Evolutionary conservation across 805 yeast species (phyloP).

Genomic region (Sugiyamaella qingdaonensis): DNA sequence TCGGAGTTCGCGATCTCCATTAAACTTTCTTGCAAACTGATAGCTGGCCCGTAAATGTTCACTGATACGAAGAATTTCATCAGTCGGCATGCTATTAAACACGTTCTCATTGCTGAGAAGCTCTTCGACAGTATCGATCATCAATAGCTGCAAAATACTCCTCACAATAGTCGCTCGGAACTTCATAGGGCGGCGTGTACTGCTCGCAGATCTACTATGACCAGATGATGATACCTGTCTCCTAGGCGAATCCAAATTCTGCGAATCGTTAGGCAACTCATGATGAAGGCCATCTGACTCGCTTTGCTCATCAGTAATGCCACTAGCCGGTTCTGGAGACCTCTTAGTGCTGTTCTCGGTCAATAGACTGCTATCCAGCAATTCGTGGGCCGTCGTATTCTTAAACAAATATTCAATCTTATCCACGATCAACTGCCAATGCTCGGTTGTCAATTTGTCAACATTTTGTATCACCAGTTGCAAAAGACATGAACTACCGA

Average conservation of each 20-base stretch:
- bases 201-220: neutral
- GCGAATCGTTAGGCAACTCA: constrained; percentile 7
- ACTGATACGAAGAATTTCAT: constrained; percentile 57
- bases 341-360: constrained; percentile 8
- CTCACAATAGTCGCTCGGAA: constrained; percentile 78
- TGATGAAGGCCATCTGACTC: constrained; percentile 17
- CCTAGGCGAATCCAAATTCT: neutral
- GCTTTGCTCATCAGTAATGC: neutral
- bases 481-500: constrained; percentile 86
- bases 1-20: constrained; percentile 81
- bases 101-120: constrained; percentile 60
- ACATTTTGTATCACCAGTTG: constrained; percentile 75
- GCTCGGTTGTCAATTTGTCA: constrained; percentile 52
- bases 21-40: constrained; percentile 79
- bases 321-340: constrained; percentile 3
- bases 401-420: constrained; percentile 70
- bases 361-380: constrained; percentile 42
- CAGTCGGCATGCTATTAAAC: constrained; percentile 63
- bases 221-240: constrained; percentile 1
- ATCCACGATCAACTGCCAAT: constrained; percentile 70
- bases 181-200: constrained; percentile 42
- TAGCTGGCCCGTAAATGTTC: constrained; percentile 63
- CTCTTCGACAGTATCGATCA: constrained; percentile 84
- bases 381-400: constrained; percentile 79
- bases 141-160: constrained; percentile 82